phyloP scores from a whole-genome alignment of 805 yeast genomes.

The Metschnikowia hibisci region DNA sequence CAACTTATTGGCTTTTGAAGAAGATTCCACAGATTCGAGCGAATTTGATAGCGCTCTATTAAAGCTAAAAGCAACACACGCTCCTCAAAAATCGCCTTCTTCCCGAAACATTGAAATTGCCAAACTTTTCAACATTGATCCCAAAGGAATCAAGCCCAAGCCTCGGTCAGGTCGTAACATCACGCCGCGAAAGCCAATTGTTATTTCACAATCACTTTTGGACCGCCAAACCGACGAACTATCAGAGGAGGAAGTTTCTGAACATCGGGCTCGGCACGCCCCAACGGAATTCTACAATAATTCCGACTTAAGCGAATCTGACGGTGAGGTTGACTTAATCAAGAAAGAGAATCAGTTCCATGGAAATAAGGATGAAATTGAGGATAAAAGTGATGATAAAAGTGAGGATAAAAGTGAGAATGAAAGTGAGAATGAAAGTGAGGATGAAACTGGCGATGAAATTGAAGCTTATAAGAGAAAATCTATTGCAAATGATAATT shows the following conservation, averaged over 20 bases:
- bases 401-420: not conserved
- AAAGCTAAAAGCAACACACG: conserved; percentile 13
- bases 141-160: conserved; percentile 15
- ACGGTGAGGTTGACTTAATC: not conserved
- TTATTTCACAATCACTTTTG: conserved; percentile 7
- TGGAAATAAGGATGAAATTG: too few relatives aligned
- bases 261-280: not conserved
- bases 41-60: conserved; percentile 17
- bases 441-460: not conserved
- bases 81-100: not conserved
- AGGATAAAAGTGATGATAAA: too few relatives aligned
- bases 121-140: conserved; percentile 14
- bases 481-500: not conserved
- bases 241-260: not conserved
- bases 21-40: conserved; percentile 3
- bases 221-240: conserved; percentile 1
- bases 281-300: conserved; percentile 3
- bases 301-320: conserved; percentile 4
- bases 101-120: conserved; percentile 14
- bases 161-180: conserved; percentile 8
- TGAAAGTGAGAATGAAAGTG: not conserved
- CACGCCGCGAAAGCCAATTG: conserved; percentile 18
- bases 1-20: too few relatives aligned
- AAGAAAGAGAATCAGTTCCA: not conserved
- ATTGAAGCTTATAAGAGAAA: not conserved